Base-by-base conservation (phyloP, 1,284 basidiomycete genomes). In the Polyporus tsugae region DNA sequence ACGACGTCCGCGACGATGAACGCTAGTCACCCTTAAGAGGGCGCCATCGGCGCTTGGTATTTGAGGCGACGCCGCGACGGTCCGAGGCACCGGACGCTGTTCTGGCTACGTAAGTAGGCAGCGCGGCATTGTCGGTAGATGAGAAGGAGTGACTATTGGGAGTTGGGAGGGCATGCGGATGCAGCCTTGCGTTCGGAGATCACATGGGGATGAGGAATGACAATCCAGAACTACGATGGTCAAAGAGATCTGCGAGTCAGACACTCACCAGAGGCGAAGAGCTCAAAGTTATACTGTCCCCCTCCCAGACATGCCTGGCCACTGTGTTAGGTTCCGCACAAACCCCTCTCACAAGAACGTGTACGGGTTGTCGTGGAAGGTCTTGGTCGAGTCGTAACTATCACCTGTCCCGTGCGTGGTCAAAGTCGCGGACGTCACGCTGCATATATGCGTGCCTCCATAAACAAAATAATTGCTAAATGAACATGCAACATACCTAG, bases 1-100 rank as follows among this genome's bases (percentile, higher is more conserved):
- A 62, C 65, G 69, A 57, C 61, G 71, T 57, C 53, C 59, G 19
- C 69, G 58, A 60, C 71, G 71, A 67, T 55, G 69, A 67, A 63
- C 64, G 63, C 68, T 66, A 69, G 64, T 69, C 66, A 67, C 49
- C 39, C 22, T 36, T 9, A 19, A 68, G 1, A 17, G 6, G 44
- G 44, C 44, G 44, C 39, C 4, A 58, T 58, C 55, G 55, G 55
- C 55, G 55, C 55, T 58, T 35, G 35, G 35, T n/a, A 19, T 7
- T 36, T n/a, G 55, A 58, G 55, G 29, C 53, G 53, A n/a, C n/a
- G n/a, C n/a, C n/a, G n/a, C n/a, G n/a, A 33, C 55, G 55, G 35
- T 58, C 55, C 55, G 55, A n/a, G 55, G 35, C 35, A 22, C 55
- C 35, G 9, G 55, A 29, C 57, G 35, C 63, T 59, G 29, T 2